These are phyloP conservation scores for Lolium multiflorum DNA, from an alignment of 176 grass and related monocot species.

Conservation along the genomic window DNA sequence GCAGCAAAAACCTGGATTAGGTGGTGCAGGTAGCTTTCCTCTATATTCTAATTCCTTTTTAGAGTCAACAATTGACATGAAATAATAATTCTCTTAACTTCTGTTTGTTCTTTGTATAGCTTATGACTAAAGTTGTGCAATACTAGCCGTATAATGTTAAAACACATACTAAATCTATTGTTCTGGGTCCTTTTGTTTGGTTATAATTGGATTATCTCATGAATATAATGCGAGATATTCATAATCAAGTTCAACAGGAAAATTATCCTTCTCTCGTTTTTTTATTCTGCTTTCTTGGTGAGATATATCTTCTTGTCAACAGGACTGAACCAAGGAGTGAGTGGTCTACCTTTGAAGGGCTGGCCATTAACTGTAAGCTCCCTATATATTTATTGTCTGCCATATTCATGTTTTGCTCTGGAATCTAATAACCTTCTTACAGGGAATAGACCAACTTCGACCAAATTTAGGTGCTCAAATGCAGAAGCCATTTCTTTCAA, in stretches of 20 bases:
- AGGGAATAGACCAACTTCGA: conserved; percentile 92
- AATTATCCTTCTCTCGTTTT: conserved; percentile 8
- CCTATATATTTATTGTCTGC: conserved; percentile 11
- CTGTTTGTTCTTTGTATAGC: conserved; percentile 8
- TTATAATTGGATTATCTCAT: conserved; percentile 16
- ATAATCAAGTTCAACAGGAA: conserved; percentile 36
- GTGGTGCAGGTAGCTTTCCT: conserved; percentile 61
- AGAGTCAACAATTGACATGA: conserved; percentile 4
- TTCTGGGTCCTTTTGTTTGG: conserved; percentile 9
- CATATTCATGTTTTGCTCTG: conserved; percentile 24
- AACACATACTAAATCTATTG: conserved; percentile 9
- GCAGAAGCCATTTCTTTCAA: conserved; percentile 93
- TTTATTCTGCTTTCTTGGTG: conserved; percentile 35
- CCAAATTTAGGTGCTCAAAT: conserved; percentile 88
- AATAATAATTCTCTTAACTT: background rate
- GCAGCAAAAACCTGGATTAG: conserved; percentile 90
- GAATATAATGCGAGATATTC: conserved; percentile 32
- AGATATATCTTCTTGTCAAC: conserved; percentile 43
- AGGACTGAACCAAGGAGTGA: conserved; percentile 95
- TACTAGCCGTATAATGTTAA: background rate
- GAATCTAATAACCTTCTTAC: conserved; percentile 33
- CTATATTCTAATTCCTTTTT: conserved; percentile 4
- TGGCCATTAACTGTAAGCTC: conserved; percentile 94
- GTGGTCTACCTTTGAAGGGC: conserved; percentile 94
- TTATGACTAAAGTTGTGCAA: conserved; percentile 5